phyloP scores from a whole-genome alignment of 192 early-diverging fungal species.

The Rhizophagus clarus region DNA sequence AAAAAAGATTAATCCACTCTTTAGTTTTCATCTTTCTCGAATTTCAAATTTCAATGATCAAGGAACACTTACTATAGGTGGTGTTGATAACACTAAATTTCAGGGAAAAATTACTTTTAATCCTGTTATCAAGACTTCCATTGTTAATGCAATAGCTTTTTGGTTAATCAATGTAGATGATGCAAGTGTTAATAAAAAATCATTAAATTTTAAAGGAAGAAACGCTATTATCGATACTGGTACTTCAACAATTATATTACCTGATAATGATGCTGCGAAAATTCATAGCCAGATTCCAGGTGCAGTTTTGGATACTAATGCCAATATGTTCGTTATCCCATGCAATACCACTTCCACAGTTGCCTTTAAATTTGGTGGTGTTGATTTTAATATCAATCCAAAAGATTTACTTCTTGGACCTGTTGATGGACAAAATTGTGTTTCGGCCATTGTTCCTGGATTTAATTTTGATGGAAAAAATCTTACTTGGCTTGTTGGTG shows the following conservation, averaged over 20 bases:
- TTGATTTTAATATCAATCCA: neutral
- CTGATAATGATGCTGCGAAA: constrained; percentile 32
- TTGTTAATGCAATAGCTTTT: neutral
- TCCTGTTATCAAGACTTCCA: neutral
- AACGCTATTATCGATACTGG: constrained; percentile 58
- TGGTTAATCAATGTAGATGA: neutral
- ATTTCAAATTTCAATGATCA: neutral
- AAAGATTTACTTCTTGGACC: neutral
- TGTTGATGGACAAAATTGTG: neutral
- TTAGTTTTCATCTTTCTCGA: constrained; percentile 59
- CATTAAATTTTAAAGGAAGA: neutral
- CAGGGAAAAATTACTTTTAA: neutral
- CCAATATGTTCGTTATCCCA: neutral
- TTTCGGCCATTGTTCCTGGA: neutral
- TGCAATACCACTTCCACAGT: neutral
- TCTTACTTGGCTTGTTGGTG: constrained; percentile 49
- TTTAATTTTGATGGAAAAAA: neutral
- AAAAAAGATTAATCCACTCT: constrained; percentile 52
- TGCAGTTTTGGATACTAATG: constrained; percentile 24
- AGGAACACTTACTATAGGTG: neutral
- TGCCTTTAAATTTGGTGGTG: neutral
- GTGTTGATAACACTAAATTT: neutral
- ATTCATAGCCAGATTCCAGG: constrained; percentile 49
- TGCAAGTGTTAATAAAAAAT: neutral
- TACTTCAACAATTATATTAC: constrained; percentile 54